These are phyloP conservation scores for Botrytis fragariae DNA, from an alignment of 2,329 filamentous ascomycete species.

Conservation along the genomic window DNA sequence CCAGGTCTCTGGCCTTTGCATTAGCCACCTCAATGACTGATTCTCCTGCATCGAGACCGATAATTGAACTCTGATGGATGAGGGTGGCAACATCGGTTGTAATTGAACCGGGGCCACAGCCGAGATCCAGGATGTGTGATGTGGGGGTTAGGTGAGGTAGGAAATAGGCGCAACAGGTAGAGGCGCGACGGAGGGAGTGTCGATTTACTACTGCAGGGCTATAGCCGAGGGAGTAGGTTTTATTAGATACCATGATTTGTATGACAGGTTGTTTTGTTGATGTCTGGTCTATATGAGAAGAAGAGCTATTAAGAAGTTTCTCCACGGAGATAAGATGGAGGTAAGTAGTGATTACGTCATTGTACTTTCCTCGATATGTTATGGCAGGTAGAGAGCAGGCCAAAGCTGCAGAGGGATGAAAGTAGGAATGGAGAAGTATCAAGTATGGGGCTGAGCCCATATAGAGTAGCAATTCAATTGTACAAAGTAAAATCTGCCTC, in stretches of 20 bases:
- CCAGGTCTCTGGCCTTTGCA: not conserved
- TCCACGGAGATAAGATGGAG: not conserved
- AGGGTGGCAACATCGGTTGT: constrained; percentile 12
- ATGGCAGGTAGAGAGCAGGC: too few species aligned
- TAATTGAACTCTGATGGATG: constrained; percentile 1
- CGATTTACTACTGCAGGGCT: not conserved
- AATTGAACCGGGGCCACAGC: constrained; percentile 18
- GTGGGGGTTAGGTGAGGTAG: constrained; percentile 6
- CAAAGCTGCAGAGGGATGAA: not conserved
- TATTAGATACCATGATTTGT: constrained; percentile 5
- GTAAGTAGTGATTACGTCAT: constrained; percentile 1
- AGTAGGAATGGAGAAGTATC: too few species aligned
- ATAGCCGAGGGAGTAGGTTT: constrained; percentile 16
- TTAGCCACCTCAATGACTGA: not conserved
- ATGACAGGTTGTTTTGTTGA: not conserved
- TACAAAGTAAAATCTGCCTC: not conserved
- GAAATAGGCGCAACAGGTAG: constrained; percentile 17
- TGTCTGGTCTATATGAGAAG: not conserved
- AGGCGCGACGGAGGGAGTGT: constrained; percentile 15
- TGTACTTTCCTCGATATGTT: not conserved
- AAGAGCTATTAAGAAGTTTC: not conserved
- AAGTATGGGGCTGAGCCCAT: not conserved
- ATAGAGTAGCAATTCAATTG: not conserved
- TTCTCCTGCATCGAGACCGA: constrained; percentile 5
- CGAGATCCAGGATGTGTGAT: constrained; percentile 8